Evolutionary conservation across 345 rosid genomes (phyloP).

Genomic region (Angophora floribunda): DNA sequence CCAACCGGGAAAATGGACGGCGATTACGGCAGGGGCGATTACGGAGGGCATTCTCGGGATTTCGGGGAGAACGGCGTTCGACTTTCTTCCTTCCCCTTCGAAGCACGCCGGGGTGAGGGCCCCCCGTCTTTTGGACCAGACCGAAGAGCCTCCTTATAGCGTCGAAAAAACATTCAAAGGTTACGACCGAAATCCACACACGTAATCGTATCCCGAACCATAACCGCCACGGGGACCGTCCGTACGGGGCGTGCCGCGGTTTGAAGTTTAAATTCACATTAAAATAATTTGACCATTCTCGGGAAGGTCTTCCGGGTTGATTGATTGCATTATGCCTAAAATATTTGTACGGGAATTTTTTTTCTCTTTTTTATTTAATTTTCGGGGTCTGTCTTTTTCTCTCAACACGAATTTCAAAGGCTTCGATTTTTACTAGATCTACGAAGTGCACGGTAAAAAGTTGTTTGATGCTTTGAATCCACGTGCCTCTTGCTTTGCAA

Average conservation of each 20-base stretch:
- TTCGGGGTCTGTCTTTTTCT: fast-evolving
- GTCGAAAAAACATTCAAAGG: neutral
- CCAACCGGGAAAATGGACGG: neutral
- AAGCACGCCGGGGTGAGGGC: neutral
- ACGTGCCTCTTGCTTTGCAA: fast-evolving
- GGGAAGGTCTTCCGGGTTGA: neutral
- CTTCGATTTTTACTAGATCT: neutral
- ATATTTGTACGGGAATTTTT: neutral
- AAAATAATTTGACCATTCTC: neutral
- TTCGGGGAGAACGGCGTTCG: neutral
- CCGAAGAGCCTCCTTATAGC: neutral
- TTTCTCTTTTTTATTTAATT: neutral
- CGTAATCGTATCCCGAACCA: neutral
- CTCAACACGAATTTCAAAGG: fast-evolving
- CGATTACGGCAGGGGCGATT: neutral
- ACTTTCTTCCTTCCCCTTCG: neutral
- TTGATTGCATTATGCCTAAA: neutral
- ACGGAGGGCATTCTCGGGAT: neutral
- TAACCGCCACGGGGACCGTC: neutral
- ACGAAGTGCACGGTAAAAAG: fast-evolving
- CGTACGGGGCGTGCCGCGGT: neutral
- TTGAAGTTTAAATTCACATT: neutral
- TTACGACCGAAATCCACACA: neutral
- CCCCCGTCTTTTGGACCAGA: neutral
- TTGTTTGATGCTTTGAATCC: fast-evolving